Evolutionary conservation across 2,329 filamentous ascomycete genomes (phyloP).

Genomic region (Penicillium sumatraense): DNA sequence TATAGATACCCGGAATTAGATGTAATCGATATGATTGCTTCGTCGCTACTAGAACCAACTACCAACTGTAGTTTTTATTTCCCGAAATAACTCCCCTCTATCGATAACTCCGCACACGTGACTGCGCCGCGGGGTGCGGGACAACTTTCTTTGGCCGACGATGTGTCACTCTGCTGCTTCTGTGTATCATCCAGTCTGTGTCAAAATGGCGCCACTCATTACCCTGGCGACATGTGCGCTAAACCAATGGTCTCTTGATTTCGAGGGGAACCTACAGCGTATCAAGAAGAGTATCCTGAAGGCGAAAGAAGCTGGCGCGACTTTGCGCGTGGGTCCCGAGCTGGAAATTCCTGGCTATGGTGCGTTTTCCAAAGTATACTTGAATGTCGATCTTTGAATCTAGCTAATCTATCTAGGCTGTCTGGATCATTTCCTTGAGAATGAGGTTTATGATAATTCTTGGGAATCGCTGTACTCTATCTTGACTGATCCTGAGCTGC

Average conservation of each 20-base stretch:
- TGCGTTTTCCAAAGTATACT: background rate
- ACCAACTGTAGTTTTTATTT: background rate
- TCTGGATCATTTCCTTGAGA: conserved; percentile 69
- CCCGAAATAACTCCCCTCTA: too few species aligned
- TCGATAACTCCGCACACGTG: background rate
- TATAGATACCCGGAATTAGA: too few species aligned
- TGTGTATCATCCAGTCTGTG: background rate
- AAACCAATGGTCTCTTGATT: conserved; percentile 62
- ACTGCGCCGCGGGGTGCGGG: background rate
- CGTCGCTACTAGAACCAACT: too few species aligned
- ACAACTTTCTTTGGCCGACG: conserved; percentile 12
- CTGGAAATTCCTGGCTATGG: conserved; percentile 57
- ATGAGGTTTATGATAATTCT: conserved; percentile 62
- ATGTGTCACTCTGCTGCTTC: background rate
- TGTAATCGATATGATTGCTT: too few species aligned
- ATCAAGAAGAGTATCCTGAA: conserved; percentile 66
- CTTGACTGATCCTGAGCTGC: conserved; percentile 61
- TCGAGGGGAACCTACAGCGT: conserved; percentile 65
- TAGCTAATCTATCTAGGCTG: conserved; percentile 46
- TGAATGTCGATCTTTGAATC: background rate
- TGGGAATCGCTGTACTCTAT: conserved; percentile 68
- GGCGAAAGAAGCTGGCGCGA: conserved; percentile 66
- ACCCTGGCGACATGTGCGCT: conserved; percentile 23
- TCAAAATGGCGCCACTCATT: background rate
- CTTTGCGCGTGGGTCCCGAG: conserved; percentile 63